Percentiles rank a stretch among this genome's conserved stretches.
phyloP scores from a whole-genome alignment of 2,329 filamentous ascomycete species.

The Talaromyces islandicus region DNA sequence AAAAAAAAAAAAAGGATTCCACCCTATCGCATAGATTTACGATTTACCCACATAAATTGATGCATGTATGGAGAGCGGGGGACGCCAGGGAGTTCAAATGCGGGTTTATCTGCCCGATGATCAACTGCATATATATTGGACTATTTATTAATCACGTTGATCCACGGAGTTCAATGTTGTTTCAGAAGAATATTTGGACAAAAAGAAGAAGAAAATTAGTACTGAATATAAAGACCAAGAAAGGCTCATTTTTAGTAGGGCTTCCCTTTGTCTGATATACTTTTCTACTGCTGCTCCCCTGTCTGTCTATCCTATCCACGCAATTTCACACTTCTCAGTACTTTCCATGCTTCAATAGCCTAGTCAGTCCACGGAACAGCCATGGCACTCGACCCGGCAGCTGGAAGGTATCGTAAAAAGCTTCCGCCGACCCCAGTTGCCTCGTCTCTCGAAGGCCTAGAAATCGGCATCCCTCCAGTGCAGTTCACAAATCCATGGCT shows the following conservation, averaged over 20 bases:
- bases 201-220: not conserved
- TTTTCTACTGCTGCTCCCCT: not conserved
- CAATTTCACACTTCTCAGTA: not conserved
- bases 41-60: not conserved
- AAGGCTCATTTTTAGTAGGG: not conserved
- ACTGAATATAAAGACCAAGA: not conserved
- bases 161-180: not conserved
- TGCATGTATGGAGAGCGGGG: not conserved
- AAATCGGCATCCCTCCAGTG: conserved; percentile 28
- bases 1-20: too few species aligned
- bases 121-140: not conserved
- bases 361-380: not conserved
- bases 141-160: not conserved
- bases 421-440: conserved; percentile 29
- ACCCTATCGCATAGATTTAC: not conserved
- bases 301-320: not conserved
- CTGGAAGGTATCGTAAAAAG: conserved; percentile 16
- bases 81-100: not conserved
- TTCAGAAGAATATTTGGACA: not conserved
- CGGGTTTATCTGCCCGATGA: not conserved
- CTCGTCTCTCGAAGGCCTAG: conserved; percentile 31
- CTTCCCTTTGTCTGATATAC: not conserved
- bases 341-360: not conserved
- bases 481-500: conserved; percentile 19
- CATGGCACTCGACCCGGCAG: not conserved